phyloP scores from a whole-genome alignment of 108 stramenopile genomes.

The Bacterosira constricta region DNA sequence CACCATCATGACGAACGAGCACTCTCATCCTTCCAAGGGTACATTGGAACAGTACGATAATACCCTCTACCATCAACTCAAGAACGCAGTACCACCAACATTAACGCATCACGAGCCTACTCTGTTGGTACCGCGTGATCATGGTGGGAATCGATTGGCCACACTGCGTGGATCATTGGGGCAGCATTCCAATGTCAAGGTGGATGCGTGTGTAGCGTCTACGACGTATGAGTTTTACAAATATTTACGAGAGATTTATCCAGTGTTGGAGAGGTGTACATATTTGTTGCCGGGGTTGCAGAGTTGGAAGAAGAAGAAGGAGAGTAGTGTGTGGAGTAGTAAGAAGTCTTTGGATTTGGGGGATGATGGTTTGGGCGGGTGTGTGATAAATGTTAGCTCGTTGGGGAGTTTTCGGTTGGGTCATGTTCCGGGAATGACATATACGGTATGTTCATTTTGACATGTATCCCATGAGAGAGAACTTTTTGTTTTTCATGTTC shows the following conservation, averaged over 20 bases:
- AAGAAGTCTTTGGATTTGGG: not conserved
- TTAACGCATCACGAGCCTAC: too few species aligned
- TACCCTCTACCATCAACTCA: not conserved
- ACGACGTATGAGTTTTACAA: constrained; percentile 6
- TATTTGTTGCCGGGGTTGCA: constrained; percentile 55
- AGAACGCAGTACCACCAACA: not conserved
- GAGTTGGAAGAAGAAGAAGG: not conserved
- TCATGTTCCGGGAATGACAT: not conserved
- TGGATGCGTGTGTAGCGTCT: not conserved
- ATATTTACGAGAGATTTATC: constrained; percentile 19
- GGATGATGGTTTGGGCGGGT: not conserved
- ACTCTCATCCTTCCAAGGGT: not conserved
- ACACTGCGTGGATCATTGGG: not conserved
- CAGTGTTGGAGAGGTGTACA: constrained; percentile 57
- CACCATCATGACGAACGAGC: not conserved
- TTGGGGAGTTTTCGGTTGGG: constrained; percentile 35
- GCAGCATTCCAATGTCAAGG: not conserved
- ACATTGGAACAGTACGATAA: not conserved
- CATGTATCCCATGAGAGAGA: too few species aligned
- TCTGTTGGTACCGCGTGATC: not conserved
- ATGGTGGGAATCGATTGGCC: not conserved
- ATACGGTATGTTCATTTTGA: not conserved
- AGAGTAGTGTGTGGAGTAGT: not conserved
- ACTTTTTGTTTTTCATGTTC: too few species aligned
- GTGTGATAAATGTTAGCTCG: constrained; percentile 35